Conservation (phyloP, 2,329 filamentous ascomycete species). For the Diaporthe citriasiana region DNA sequence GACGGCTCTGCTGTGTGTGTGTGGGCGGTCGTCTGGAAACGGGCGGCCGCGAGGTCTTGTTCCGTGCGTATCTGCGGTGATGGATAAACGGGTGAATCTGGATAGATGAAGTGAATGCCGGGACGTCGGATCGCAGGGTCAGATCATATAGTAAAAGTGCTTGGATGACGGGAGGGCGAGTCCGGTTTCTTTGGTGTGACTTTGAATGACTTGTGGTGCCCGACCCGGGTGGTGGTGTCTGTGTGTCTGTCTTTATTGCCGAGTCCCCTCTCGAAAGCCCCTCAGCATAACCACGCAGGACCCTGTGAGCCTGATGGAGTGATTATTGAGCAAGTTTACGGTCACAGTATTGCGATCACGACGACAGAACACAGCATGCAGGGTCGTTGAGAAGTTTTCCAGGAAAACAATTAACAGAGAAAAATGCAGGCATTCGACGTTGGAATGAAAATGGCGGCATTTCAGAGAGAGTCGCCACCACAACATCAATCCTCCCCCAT, state of each 20-base stretch:
- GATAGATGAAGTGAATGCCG: constrained; percentile 12
- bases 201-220: background rate
- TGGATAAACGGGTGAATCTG: constrained; percentile 19
- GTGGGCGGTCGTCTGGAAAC: background rate
- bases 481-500: background rate
- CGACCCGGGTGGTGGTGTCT: background rate
- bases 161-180: background rate
- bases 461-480: background rate
- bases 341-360: background rate
- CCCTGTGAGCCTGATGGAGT: constrained; percentile 4
- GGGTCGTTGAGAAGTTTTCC: background rate
- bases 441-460: background rate
- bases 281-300: background rate
- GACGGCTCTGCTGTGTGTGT: background rate
- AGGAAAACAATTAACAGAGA: background rate
- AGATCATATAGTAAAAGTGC: constrained; percentile 7
- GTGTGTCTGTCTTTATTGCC: background rate
- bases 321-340: constrained; percentile 30
- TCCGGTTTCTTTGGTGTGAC: background rate
- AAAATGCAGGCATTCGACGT: background rate
- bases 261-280: background rate
- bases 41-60: background rate
- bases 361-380: background rate
- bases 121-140: constrained; percentile 21
- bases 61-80: background rate